phyloP scores from a whole-genome alignment of 495 filamentous ascomycete genomes.

The Neurospora sp. region DNA sequence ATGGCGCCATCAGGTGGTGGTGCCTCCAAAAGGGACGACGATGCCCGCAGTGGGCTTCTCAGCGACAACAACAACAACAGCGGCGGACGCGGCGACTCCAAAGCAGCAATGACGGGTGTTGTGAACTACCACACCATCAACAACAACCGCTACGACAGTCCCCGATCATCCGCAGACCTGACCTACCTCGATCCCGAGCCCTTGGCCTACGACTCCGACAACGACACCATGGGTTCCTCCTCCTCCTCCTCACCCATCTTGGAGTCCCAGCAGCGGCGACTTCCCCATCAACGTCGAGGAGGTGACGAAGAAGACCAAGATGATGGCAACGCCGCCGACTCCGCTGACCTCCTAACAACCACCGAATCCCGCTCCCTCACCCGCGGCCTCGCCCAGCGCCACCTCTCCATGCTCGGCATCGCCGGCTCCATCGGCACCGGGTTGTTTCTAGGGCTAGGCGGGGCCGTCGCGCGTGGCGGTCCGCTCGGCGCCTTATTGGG shows the following conservation, averaged over 20 bases:
- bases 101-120: not conserved
- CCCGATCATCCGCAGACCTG: not conserved
- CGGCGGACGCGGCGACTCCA: not conserved
- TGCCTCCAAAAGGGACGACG: not conserved
- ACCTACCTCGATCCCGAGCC: not conserved
- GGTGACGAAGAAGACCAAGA: not conserved
- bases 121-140: not conserved
- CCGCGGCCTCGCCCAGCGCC: conserved; percentile 34
- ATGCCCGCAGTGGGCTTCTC: not conserved
- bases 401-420: conserved; percentile 39
- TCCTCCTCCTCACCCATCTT: not conserved
- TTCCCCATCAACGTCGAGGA: not conserved
- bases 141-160: not conserved
- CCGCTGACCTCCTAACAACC: conserved; percentile 18
- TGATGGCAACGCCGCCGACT: not conserved
- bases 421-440: conserved; percentile 45
- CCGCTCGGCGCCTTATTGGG: conserved; percentile 43
- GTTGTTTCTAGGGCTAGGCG: conserved; percentile 40
- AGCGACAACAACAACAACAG: not conserved
- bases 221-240: not conserved
- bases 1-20: not conserved
- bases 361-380: conserved; percentile 28
- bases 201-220: not conserved
- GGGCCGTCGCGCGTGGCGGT: conserved; percentile 35
- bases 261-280: not conserved